Evolutionary conservation across 371 early-diverging fungal species (phyloP), one percentile per base, ranked within the genome.

Genomic region (Capillidium heterosporum): DNA sequence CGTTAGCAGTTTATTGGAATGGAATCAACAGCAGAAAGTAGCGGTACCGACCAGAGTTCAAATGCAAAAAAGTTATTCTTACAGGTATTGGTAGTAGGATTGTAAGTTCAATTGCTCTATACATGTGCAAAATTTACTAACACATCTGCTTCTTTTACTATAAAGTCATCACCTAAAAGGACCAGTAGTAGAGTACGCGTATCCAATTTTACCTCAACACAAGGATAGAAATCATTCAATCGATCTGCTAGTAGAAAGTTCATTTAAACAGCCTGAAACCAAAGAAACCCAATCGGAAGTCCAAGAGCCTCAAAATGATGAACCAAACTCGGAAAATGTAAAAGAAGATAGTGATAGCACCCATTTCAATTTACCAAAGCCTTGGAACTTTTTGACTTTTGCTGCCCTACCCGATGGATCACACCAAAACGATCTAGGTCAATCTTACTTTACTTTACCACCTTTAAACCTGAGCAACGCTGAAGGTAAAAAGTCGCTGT

Each of bases 341-440:
- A 26, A 5, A 32, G 51, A 26, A 17, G 23, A 10, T 47, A 24
- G 23, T 19, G 29, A 50, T 27, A 13, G 10, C 17, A 29, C 23
- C 31, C 31, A 19, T n/a, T 17, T 31, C 15, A 23, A 26, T 10
- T 31, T 50, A 17, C 51, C 51, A 21, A 10, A 24, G 17, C 17
- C 4, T 17, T 50, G 51, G 51, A 17, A 23, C 15, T 50, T 50
- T 50, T 24, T 50, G 31, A 23, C 51, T 1, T 50, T 50, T 50
- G 51, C 51, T 31, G 51, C 51, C 17, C 31, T 50, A 27, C 51
- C 51, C 5, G 51, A 50, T 50, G 51, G 51, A 8, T 50, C 51
- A 7, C 51, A 50, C 19, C 51, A 50, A 32, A 23, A 29, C 13
- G 29, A 50, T 32, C 21, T 29, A 23, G 51, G 51, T 17, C 17